phyloP scores from a whole-genome alignment of 441 rosid genomes.

The Isatis lusitanica region DNA sequence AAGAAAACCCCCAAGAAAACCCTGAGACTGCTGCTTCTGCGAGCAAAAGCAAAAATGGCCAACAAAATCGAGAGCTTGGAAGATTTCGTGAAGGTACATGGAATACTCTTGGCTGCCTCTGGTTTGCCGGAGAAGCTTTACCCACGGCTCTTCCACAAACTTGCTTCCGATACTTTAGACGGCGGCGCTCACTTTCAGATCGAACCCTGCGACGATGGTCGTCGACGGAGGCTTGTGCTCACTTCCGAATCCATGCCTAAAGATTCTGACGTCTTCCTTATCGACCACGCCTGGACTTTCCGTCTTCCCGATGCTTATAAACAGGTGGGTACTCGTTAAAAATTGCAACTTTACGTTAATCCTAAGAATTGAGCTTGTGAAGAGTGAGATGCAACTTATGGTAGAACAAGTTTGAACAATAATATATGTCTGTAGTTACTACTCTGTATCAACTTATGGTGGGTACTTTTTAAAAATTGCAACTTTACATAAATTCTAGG shows the following conservation, averaged over 20 bases:
- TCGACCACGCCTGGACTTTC: constrained; percentile 97
- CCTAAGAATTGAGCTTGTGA: too few relatives aligned
- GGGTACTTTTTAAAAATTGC: too few relatives aligned
- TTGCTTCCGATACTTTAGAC: constrained; percentile 71
- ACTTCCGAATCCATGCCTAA: constrained; percentile 59
- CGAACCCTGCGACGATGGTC: constrained; percentile 64
- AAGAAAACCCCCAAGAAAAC: not conserved
- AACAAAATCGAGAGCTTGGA: constrained; percentile 56
- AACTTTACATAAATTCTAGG: too few relatives aligned
- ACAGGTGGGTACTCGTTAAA: constrained; percentile 47
- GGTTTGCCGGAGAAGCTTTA: constrained; percentile 76
- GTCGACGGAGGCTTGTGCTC: constrained; percentile 68
- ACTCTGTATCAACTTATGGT: constrained; percentile 33
- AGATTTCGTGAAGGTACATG: constrained; percentile 80
- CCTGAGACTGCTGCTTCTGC: not conserved
- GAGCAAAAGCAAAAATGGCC: constrained; percentile 18
- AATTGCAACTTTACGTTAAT: not conserved
- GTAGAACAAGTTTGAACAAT: not conserved
- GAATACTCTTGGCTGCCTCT: constrained; percentile 73
- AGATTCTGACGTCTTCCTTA: constrained; percentile 74
- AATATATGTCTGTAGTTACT: not conserved
- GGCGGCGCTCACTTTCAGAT: constrained; percentile 79
- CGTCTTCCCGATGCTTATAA: constrained; percentile 80
- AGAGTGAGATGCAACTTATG: too few relatives aligned
- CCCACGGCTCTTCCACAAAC: constrained; percentile 63